Evolutionary conservation across 257 asterid genomes (phyloP), one percentile per base, ranked within the genome.

Genomic region (Solanum phureja): DNA sequence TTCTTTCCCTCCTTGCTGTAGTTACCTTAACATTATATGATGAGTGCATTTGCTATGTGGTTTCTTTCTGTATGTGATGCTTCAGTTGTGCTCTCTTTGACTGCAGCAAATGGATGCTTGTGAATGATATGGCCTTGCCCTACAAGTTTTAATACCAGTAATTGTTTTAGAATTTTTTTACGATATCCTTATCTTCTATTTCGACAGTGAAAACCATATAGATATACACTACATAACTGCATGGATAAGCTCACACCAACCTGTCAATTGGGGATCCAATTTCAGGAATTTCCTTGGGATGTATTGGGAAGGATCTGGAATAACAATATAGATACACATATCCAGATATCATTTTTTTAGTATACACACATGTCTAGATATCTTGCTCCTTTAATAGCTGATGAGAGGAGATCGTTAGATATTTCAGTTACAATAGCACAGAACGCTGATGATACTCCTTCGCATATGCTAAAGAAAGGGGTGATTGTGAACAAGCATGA

Each of bases 31-130:
- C 27, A 44, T 44, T 49, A 19, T 82, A 19, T 82, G 69, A 49
- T 31, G 27, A 81, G 44, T 82, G 42, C 69, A 16, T 46, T 82
- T 82, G 23, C 44, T 82, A 3, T 81, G 69, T 49, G 86, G 86
- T 49, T 81, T 82, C 68, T 27, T 27, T 16, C 38, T 79, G 44
- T 82, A 31, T 49, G 69, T 49, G 42, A 21, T 37, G 52, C 83
- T 74, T 37, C 4, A 18, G 12, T 5, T 3, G 37, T 82, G 29
- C 21, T 82, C 69, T 49, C 31, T 82, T 16, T 3, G 60, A 16
- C 66, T 46, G 85, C 29, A 44, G 66, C 85, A 44, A 27, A 46
- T 8, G 64, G 5, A 29, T 79, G 37, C 85, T 79, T 79, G 37
- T 0, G 2, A 44, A 44, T 42, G 84, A 79, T 60, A 62, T 27